Conservation (phyloP, 2,329 filamentous ascomycete species). For the Fusarium palustre region DNA sequence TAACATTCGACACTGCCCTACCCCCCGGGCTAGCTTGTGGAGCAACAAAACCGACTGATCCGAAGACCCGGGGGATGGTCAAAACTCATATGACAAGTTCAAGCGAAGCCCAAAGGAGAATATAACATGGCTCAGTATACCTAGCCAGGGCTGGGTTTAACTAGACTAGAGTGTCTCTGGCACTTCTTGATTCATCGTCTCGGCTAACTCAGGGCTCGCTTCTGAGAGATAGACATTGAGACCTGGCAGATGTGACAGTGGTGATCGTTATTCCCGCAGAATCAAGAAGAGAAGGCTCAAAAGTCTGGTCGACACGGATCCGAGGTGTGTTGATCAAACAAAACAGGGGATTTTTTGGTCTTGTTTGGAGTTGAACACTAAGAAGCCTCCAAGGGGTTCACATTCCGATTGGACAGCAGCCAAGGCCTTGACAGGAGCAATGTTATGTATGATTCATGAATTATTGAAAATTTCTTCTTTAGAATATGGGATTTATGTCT, state of each 20-base stretch:
- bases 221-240: background rate
- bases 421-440: background rate
- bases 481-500: background rate
- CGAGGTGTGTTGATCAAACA: background rate
- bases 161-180: background rate
- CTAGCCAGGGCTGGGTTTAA: background rate
- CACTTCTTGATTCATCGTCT: background rate
- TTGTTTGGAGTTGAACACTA: background rate
- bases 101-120: background rate
- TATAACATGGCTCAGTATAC: background rate
- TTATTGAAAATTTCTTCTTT: background rate
- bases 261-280: background rate
- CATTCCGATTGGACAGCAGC: background rate
- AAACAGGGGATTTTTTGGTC: background rate
- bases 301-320: background rate
- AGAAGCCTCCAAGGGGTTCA: background rate
- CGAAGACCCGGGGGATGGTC: background rate
- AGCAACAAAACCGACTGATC: background rate
- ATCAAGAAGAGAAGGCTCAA: background rate
- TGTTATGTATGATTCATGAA: background rate
- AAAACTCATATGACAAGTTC: background rate
- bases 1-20: background rate
- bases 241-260: background rate
- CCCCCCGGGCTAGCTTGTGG: background rate
- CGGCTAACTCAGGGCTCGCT: background rate